Evolutionary conservation across 345 rosid genomes (phyloP), one percentile per base, ranked within the genome.

Genomic region (Corchorus capsularis): DNA sequence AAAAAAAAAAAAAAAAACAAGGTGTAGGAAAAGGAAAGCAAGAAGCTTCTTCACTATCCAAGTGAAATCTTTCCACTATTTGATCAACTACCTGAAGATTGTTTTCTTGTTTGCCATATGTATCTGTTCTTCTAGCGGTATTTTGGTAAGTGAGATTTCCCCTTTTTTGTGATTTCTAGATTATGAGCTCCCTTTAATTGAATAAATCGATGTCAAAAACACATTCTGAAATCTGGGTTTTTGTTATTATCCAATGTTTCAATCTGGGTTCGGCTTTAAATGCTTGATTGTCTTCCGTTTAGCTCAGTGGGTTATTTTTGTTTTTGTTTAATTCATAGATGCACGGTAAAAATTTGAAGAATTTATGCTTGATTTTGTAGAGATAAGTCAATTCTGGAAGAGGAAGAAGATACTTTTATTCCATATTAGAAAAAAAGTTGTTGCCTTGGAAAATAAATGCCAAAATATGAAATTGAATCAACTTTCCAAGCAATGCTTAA

Each of bases 191-290:
- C 34, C 19, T 69, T 69, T 69, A 16, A 52, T 52, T 69, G 59
- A 16, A 50, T 16, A 32, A 34, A 69, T 52, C 22, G 35, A 52
- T 8, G 60, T 34, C 57, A 50, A 69, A 50, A 32, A 32, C 8
- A 50, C 45, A 34, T 50, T 69, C 52, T 52, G 60, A 69, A 50
- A 34, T 69, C 16, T 69, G 73, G 60, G 32, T 50, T 69, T 52
- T 69, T 50, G 32, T 69, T 69, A 32, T 69, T 32, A 16, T 69
- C 0, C 52, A 16, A 34, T 34, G 60, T 34, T 52, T 52, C 52
- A 7, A 34, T 52, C 14, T 52, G 60, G 46, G 73, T 69, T 16
- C 34, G 4, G 59, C 16, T 52, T 69, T 34, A 50, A 69, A 34
- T 69, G 22, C 60, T 9, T 69, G 20, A n/a, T 32, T 3, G 1